phyloP scores from a whole-genome alignment of 1,284 basidiomycete genomes.

The Ceratorhiza oryzae-sativae region DNA sequence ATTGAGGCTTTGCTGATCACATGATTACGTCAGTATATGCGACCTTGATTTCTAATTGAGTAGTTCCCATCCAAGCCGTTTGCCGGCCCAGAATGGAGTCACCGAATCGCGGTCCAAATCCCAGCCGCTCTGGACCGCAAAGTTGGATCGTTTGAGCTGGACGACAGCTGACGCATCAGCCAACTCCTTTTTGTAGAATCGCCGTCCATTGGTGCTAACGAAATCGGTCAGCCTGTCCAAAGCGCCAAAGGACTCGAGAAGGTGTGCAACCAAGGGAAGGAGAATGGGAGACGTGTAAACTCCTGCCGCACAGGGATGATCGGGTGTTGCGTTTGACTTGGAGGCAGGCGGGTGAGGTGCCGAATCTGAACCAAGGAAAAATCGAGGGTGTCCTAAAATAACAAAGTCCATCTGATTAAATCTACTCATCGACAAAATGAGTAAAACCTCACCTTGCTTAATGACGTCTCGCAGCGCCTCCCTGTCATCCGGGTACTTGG shows the following conservation, averaged over 20 bases:
- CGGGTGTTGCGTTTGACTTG: slow-evolving; percentile 79
- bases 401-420: background rate
- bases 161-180: slow-evolving; percentile 45
- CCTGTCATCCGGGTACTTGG: slow-evolving; percentile 94
- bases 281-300: slow-evolving; percentile 92
- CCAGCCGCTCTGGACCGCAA: slow-evolving; percentile 63
- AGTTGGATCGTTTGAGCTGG: slow-evolving; percentile 53
- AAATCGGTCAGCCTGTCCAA: slow-evolving; percentile 82
- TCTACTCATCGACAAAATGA: background rate
- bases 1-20: background rate
- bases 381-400: slow-evolving; percentile 92
- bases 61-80: slow-evolving; percentile 83
- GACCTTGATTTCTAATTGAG: slow-evolving; percentile 42
- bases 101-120: slow-evolving; percentile 64
- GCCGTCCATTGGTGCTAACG: slow-evolving; percentile 76
- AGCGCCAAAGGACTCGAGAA: slow-evolving; percentile 87
- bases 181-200: slow-evolving; percentile 69
- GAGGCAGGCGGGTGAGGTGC: slow-evolving; percentile 88
- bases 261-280: slow-evolving; percentile 83
- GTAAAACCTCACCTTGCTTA: slow-evolving; percentile 63
- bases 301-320: slow-evolving; percentile 87
- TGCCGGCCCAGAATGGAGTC: slow-evolving; percentile 93
- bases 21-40: slow-evolving; percentile 39
- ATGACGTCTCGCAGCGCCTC: slow-evolving; percentile 85
- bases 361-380: slow-evolving; percentile 98